A percentile compares a stretch with the other conserved stretches of the same genome.
Evolutionary conservation across 768 basidiomycete species (phyloP).

Genomic region (Multifurca ochricompacta): DNA sequence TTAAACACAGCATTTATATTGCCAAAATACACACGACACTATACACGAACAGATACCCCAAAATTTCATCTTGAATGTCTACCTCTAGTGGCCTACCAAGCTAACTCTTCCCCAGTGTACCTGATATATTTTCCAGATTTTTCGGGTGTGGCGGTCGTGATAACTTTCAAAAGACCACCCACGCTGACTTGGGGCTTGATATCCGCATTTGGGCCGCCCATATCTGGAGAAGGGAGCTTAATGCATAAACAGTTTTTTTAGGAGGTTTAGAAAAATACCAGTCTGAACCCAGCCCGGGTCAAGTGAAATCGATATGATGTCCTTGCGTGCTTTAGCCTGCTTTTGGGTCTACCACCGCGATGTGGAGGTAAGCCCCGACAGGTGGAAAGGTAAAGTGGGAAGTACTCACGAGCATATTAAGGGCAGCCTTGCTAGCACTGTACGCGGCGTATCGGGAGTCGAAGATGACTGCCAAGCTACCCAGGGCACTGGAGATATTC

Average conservation of each 20-base stretch:
- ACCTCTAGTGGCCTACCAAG: slow-evolving; percentile 28
- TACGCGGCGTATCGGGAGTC: no score
- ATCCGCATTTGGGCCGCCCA: slow-evolving; percentile 29
- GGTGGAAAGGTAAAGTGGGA: no score
- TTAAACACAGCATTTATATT: no score
- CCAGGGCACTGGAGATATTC: slow-evolving; percentile 30
- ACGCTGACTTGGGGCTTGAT: slow-evolving; percentile 30
- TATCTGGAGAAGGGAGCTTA: slow-evolving; percentile 22
- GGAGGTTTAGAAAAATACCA: slow-evolving; percentile 17
- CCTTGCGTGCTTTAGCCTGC: slow-evolving; percentile 29
- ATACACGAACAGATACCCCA: no score
- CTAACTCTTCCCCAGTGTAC: slow-evolving; percentile 27
- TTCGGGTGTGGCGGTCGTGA: slow-evolving; percentile 23
- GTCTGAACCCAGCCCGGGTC: slow-evolving; percentile 37
- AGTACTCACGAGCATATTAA: no score
- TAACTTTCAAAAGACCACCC: slow-evolving; percentile 25
- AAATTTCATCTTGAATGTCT: no score
- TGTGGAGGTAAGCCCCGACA: slow-evolving; percentile 21
- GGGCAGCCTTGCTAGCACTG: no score
- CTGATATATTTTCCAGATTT: slow-evolving; percentile 29
- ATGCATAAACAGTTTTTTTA: not conserved
- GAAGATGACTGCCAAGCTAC: slow-evolving; percentile 31
- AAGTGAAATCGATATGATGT: slow-evolving; percentile 28
- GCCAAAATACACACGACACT: no score
- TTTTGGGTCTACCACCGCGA: slow-evolving; percentile 29